Percentiles rank a stretch among this genome's conserved stretches.
Evolutionary conservation across 495 filamentous ascomycete species (phyloP).

Genomic region (Daldinia concentrica): DNA sequence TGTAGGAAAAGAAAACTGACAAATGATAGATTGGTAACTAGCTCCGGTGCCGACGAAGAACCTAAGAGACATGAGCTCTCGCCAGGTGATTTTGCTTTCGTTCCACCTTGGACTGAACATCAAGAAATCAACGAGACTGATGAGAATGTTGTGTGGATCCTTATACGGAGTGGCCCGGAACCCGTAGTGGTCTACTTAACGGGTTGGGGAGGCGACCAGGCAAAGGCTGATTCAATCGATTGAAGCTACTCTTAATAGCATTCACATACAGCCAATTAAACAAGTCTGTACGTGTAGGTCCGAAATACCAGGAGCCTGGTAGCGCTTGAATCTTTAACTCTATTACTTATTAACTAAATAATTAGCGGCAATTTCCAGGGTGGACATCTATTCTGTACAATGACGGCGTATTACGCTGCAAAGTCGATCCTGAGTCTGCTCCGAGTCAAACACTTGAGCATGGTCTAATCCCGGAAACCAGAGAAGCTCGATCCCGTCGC

Average conservation of each 20-base stretch:
- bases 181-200: conserved; percentile 67
- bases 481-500: conserved; percentile 64
- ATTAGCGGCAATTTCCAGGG: conserved; percentile 9
- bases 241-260: neutral
- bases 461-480: conserved; percentile 73
- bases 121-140: conserved; percentile 70
- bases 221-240: conserved; percentile 41
- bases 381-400: conserved; percentile 44
- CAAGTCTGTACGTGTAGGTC: conserved; percentile 1
- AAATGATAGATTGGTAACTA: conserved; percentile 47
- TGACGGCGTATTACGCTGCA: conserved; percentile 55
- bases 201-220: conserved; percentile 61
- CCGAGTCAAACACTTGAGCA: conserved; percentile 71
- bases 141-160: conserved; percentile 67
- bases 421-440: conserved; percentile 51
- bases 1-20: conserved; percentile 25
- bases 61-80: conserved; percentile 62
- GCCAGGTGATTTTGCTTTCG: conserved; percentile 70
- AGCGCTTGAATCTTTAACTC: conserved; percentile 7
- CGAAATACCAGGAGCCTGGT: conserved; percentile 11
- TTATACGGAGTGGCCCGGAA: conserved; percentile 64
- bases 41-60: conserved; percentile 52
- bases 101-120: conserved; percentile 72
- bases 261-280: conserved; percentile 17
- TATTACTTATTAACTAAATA: neutral